Conservation (phyloP, 176 grass and related monocot species). For the Triticum urartu region DNA sequence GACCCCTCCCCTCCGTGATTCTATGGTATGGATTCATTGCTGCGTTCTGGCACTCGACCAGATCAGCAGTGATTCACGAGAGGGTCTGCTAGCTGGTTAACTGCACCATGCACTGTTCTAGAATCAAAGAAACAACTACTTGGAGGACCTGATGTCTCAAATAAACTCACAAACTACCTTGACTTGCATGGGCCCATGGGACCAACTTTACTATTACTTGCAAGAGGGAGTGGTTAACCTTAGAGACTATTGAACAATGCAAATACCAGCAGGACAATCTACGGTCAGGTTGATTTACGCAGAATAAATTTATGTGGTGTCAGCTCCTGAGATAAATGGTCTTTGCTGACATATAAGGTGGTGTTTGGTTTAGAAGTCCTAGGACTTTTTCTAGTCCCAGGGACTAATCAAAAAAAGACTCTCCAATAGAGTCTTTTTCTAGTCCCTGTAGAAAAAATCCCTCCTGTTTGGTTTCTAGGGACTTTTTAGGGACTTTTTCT, state of each 20-base stretch:
- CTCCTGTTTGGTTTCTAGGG: too few relatives aligned
- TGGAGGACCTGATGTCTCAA: background rate
- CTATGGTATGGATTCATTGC: conserved; percentile 4
- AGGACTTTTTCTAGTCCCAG: too few relatives aligned
- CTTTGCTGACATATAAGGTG: background rate
- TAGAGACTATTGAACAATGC: background rate
- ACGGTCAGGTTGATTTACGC: conserved; percentile 27
- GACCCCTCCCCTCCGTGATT: conserved; percentile 27
- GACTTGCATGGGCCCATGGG: background rate
- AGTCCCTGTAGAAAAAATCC: too few relatives aligned
- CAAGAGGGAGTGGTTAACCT: background rate
- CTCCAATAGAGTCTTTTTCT: too few relatives aligned
- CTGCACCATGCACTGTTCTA: background rate
- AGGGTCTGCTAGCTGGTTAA: background rate
- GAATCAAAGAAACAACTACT: background rate
- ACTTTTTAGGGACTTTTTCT: too few relatives aligned
- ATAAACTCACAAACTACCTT: background rate
- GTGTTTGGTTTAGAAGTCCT: too few relatives aligned
- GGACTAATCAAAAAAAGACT: too few relatives aligned
- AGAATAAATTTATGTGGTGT: conserved; percentile 5
- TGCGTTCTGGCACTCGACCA: conserved; percentile 4
- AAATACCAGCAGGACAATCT: background rate
- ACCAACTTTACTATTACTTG: background rate
- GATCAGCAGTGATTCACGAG: conserved; percentile 11
- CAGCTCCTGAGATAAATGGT: conserved; percentile 17